Percentiles rank a stretch among this genome's conserved stretches.
phyloP scores from a whole-genome alignment of 1,284 basidiomycete species.

The Tremellales sp. region DNA sequence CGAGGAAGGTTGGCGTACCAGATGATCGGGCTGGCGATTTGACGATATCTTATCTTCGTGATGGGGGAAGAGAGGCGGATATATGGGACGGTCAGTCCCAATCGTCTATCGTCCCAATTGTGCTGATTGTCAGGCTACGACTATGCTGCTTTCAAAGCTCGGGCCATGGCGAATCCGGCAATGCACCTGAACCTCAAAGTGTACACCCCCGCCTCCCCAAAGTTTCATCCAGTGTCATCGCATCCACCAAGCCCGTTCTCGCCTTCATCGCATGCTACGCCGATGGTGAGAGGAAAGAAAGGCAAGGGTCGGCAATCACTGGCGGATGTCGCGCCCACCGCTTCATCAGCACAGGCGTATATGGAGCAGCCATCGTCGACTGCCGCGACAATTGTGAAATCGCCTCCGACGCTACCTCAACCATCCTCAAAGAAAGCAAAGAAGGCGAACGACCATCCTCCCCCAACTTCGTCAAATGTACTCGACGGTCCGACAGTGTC shows the following conservation, averaged over 20 bases:
- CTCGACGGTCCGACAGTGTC: too few species aligned
- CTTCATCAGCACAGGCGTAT: not conserved
- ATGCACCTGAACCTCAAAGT: slow-evolving; percentile 10
- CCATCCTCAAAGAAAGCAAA: not conserved
- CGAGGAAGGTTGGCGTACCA: not conserved
- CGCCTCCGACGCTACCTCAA: not conserved
- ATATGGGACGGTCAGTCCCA: slow-evolving; percentile 31
- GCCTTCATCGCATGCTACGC: too few species aligned
- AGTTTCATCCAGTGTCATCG: too few species aligned
- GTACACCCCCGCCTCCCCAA: slow-evolving; percentile 9
- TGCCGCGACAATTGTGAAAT: not conserved
- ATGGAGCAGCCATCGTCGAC: not conserved
- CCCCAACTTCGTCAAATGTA: too few species aligned
- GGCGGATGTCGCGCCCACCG: not conserved
- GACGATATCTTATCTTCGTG: slow-evolving; percentile 19
- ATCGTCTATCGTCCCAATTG: not conserved
- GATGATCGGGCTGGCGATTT: not conserved
- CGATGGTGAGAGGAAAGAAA: not conserved
- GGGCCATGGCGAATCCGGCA: slow-evolving; percentile 15
- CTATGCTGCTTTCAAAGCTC: slow-evolving; percentile 21
- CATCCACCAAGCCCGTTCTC: too few species aligned
- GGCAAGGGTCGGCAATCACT: not conserved
- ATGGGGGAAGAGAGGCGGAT: slow-evolving; percentile 23
- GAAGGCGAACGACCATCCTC: not conserved
- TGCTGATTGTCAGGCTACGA: slow-evolving; percentile 26